Evolutionary conservation across 768 basidiomycete species (phyloP), one percentile per base, ranked within the genome.

Genomic region (Amanita muscaria): DNA sequence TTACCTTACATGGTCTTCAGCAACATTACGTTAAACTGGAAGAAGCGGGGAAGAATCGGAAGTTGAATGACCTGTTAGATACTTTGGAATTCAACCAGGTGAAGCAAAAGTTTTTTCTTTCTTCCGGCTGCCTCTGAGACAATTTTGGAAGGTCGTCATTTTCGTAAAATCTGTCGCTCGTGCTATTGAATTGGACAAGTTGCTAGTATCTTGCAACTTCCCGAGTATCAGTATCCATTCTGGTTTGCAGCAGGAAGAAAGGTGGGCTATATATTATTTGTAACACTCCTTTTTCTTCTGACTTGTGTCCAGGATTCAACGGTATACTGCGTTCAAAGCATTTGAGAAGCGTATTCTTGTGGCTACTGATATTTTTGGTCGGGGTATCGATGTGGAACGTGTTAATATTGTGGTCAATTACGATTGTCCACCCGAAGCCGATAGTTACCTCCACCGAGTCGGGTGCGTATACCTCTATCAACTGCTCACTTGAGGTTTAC

Each of bases 341-440:
- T 99, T 99, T 54, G 96, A 99, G 72, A 99, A 97, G 69, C 91
- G 96, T 52, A 97, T 99, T 52, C 76, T 99, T 15, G 96, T 99
- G 32, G 94, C 93, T 15, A 99, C 96, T 15, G 96, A 99, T 63
- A 98, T 99, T 53, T 99, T 99, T 50, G 96, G 96, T 49, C 89
- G 96, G 63, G 96, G 94, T 53, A 99, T 99, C 52, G 96, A 99
- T 68, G 94, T 99, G 16, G 96, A 99, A 63, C 91, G 96, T 49
- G 96, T 99, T 56, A 99, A 99, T 67, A 97, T 98, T 47, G 96
- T 99, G 40, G 79, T 99, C 70, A 99, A 99, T 66, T 99, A 99
- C 60, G 96, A 99, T 58, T 91, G 87, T 50, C 92, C 96, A 31
- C 80, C 85, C 30, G 96, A 99, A 56, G 94, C 96, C 16, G 96